Percentiles rank a stretch among this genome's conserved stretches.
Conservation (phyloP, 768 basidiomycete species). For the Psilocybe sp. region DNA sequence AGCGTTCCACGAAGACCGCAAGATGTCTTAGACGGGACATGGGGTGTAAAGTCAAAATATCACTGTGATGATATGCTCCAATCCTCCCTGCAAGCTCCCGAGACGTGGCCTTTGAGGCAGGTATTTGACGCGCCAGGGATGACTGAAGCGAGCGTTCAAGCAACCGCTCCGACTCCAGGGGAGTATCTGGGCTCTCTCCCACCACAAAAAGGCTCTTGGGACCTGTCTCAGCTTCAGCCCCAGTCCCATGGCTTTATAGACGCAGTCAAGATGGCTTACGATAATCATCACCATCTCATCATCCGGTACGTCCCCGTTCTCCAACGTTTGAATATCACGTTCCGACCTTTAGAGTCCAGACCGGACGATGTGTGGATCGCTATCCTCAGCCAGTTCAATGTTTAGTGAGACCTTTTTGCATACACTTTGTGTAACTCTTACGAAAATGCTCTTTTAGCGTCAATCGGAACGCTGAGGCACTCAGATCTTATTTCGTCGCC, state of each 20-base stretch:
- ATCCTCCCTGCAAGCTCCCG: too few relatives aligned
- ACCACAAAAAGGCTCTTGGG: background rate
- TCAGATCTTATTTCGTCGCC: slow-evolving; percentile 28
- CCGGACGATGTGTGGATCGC: slow-evolving; percentile 34
- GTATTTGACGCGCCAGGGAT: too few relatives aligned
- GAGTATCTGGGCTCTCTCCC: too few relatives aligned
- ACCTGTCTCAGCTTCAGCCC: background rate
- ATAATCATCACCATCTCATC: slow-evolving; percentile 12
- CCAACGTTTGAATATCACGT: background rate
- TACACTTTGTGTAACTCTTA: too few relatives aligned
- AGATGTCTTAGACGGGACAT: too few relatives aligned
- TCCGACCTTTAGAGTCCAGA: background rate
- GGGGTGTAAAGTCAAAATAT: too few relatives aligned
- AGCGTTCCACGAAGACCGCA: too few relatives aligned
- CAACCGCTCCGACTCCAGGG: too few relatives aligned
- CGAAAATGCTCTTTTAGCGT: background rate
- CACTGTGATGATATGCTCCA: too few relatives aligned
- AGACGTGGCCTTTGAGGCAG: too few relatives aligned
- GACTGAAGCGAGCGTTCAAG: too few relatives aligned
- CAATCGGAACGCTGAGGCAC: slow-evolving; percentile 17
- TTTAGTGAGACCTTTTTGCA: slow-evolving; percentile 13
- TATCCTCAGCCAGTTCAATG: slow-evolving; percentile 30
- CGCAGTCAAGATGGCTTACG: slow-evolving; percentile 12
- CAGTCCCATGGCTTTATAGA: slow-evolving; percentile 12
- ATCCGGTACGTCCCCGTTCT: background rate